Percentiles rank a stretch among this genome's conserved stretches.
Evolutionary conservation across 1,139 yeast genomes (phyloP).

Genomic region (Kodamaea ohmeri): DNA sequence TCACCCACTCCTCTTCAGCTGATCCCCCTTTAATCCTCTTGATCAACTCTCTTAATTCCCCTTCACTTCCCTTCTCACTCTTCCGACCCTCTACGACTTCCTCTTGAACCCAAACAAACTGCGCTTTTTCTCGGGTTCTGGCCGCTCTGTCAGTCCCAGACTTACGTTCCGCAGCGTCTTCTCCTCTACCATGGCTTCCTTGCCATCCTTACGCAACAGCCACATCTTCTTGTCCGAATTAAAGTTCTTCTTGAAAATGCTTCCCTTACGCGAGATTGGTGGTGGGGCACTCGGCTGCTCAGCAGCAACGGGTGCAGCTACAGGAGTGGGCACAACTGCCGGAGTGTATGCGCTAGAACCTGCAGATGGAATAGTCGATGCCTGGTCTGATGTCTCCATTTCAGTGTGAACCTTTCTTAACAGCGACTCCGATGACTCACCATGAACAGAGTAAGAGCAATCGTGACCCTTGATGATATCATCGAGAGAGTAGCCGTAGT

Average conservation of each 20-base stretch:
- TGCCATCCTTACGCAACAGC: slow-evolving; percentile 27
- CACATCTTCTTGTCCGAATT: slow-evolving; percentile 32
- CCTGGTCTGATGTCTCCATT: slow-evolving; percentile 6
- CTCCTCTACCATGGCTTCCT: slow-evolving; percentile 9
- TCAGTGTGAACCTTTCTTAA: slow-evolving; percentile 5
- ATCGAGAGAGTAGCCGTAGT: slow-evolving; percentile 36
- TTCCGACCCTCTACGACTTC: slow-evolving; percentile 15
- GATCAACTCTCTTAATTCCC: not conserved
- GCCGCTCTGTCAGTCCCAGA: slow-evolving; percentile 5
- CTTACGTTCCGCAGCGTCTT: not conserved
- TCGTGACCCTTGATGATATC: slow-evolving; percentile 32
- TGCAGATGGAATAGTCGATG: slow-evolving; percentile 6
- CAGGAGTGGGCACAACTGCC: not conserved
- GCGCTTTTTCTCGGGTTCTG: slow-evolving; percentile 22
- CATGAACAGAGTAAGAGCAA: slow-evolving; percentile 1
- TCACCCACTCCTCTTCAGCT: no score
- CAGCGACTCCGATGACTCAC: slow-evolving; percentile 7
- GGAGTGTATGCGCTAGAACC: not conserved
- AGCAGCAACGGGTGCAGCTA: not conserved
- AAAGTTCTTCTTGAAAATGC: slow-evolving; percentile 33
- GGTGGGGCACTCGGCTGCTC: slow-evolving; percentile 2
- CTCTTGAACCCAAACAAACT: slow-evolving; percentile 42
- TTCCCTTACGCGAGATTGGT: slow-evolving; percentile 12
- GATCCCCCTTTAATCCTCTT: no score
- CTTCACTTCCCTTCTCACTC: not conserved